Conservation (phyloP, 345 rosid species). For the Eutrema japonicum region DNA sequence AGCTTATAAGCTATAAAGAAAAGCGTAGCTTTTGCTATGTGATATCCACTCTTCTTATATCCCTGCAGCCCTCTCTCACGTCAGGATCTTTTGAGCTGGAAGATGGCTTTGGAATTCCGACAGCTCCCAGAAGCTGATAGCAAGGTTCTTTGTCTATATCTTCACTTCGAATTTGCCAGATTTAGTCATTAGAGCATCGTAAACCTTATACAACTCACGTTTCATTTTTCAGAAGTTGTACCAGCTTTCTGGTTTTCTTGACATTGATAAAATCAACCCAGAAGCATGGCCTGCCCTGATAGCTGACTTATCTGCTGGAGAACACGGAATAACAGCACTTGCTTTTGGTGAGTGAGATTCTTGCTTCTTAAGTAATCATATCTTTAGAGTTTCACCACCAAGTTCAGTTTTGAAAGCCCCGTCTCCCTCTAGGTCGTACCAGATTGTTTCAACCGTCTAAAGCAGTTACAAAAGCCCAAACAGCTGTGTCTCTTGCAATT, state of each 20-base stretch:
- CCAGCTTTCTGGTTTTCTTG: slow-evolving; percentile 82
- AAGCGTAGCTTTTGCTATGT: slow-evolving; percentile 2
- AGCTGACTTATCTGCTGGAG: slow-evolving; percentile 86
- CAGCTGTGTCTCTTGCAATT: slow-evolving; percentile 84
- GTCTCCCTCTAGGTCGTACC: slow-evolving; percentile 64
- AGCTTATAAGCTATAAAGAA: neutral
- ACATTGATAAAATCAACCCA: slow-evolving; percentile 76
- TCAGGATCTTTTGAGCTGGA: slow-evolving; percentile 97
- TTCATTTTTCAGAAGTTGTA: slow-evolving; percentile 53
- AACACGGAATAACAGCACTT: slow-evolving; percentile 81
- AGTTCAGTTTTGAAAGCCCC: neutral
- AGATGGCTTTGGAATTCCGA: slow-evolving; percentile 84
- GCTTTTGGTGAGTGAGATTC: slow-evolving; percentile 75
- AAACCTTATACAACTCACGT: slow-evolving; percentile 27
- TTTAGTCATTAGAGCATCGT: neutral
- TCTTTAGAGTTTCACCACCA: slow-evolving; percentile 25
- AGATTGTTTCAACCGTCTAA: slow-evolving; percentile 89
- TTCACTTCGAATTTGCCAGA: neutral
- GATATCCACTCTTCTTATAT: slow-evolving; percentile 18
- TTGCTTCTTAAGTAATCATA: slow-evolving; percentile 32
- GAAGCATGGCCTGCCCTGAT: slow-evolving; percentile 94
- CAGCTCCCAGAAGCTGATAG: slow-evolving; percentile 84
- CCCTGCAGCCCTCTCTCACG: slow-evolving; percentile 74
- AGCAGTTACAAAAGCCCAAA: slow-evolving; percentile 96
- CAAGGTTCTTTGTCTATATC: slow-evolving; percentile 56